Conservation (phyloP, 768 basidiomycete genomes). For the Gloeophyllum trabeum region DNA sequence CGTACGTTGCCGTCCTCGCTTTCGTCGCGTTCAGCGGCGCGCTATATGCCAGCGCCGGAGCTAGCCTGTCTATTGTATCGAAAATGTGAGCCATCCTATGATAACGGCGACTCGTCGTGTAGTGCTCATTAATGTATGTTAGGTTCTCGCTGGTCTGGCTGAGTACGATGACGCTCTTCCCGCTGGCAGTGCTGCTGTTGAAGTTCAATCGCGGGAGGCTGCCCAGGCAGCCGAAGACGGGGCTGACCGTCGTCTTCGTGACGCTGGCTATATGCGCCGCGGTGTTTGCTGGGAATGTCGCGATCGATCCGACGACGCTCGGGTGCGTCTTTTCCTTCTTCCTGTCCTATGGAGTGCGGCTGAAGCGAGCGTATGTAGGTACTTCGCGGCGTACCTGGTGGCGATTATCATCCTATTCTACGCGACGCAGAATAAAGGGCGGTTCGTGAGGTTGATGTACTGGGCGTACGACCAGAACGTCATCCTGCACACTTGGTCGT, state of each 20-base stretch:
- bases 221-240: slow-evolving; percentile 27
- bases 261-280: slow-evolving; percentile 31
- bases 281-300: slow-evolving; percentile 47
- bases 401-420: slow-evolving; percentile 36
- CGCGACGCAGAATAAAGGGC: slow-evolving; percentile 41
- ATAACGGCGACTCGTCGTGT: not conserved
- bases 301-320: slow-evolving; percentile 40
- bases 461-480: slow-evolving; percentile 58
- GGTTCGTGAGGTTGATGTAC: slow-evolving; percentile 38
- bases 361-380: slow-evolving; percentile 29
- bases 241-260: slow-evolving; percentile 27
- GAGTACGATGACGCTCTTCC: slow-evolving; percentile 53
- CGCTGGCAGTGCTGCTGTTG: slow-evolving; percentile 44
- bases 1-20: slow-evolving; percentile 37
- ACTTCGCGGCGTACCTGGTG: slow-evolving; percentile 52
- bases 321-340: slow-evolving; percentile 26
- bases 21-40: slow-evolving; percentile 38
- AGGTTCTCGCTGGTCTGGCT: slow-evolving; percentile 65
- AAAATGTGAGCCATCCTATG: slow-evolving; percentile 32
- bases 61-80: slow-evolving; percentile 39
- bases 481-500: slow-evolving; percentile 26
- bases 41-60: slow-evolving; percentile 49
- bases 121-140: not conserved
- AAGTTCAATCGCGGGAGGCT: slow-evolving; percentile 58
- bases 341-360: not conserved